phyloP scores from a whole-genome alignment of 306 rosid genomes.

The Castanea sativa region DNA sequence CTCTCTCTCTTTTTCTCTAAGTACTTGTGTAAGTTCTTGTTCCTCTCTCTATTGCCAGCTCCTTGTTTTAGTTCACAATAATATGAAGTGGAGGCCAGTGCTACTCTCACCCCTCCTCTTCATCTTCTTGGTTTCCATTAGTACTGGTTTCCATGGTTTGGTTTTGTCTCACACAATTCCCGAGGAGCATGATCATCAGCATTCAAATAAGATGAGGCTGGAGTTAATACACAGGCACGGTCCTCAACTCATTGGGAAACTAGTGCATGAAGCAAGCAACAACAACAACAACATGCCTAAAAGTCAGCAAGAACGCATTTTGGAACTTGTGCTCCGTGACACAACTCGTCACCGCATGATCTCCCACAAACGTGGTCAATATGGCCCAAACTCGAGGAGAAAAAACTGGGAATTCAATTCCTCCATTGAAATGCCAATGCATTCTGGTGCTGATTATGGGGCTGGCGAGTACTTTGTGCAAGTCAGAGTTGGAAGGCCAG shows the following conservation, averaged over 20 bases:
- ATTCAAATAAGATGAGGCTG: slow-evolving; percentile 17
- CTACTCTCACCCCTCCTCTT: background rate
- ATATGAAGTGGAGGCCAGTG: slow-evolving; percentile 15
- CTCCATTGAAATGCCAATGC: slow-evolving; percentile 40
- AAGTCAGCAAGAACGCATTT: slow-evolving; percentile 14
- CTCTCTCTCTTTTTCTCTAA: no score
- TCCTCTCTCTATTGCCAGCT: background rate
- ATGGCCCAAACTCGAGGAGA: slow-evolving; percentile 4
- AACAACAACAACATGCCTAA: background rate
- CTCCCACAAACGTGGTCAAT: slow-evolving; percentile 2
- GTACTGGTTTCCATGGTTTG: slow-evolving; percentile 6
- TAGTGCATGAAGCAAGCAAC: background rate
- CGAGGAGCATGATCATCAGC: background rate
- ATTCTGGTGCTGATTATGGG: slow-evolving; percentile 48
- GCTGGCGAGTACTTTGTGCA: slow-evolving; percentile 61
- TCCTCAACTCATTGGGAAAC: background rate
- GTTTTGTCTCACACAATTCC: background rate
- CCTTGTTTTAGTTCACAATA: background rate
- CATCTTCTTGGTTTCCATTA: slow-evolving; percentile 28
- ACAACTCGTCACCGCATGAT: slow-evolving; percentile 14
- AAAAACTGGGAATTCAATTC: background rate
- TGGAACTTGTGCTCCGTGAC: slow-evolving; percentile 44
- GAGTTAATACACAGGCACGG: slow-evolving; percentile 55
- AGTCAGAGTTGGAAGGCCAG: slow-evolving; percentile 63
- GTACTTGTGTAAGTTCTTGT: background rate